These are phyloP conservation scores for Pseudogymnoascus sp. DNA, from an alignment of 2,329 filamentous ascomycete species.

Conservation along the genomic window DNA sequence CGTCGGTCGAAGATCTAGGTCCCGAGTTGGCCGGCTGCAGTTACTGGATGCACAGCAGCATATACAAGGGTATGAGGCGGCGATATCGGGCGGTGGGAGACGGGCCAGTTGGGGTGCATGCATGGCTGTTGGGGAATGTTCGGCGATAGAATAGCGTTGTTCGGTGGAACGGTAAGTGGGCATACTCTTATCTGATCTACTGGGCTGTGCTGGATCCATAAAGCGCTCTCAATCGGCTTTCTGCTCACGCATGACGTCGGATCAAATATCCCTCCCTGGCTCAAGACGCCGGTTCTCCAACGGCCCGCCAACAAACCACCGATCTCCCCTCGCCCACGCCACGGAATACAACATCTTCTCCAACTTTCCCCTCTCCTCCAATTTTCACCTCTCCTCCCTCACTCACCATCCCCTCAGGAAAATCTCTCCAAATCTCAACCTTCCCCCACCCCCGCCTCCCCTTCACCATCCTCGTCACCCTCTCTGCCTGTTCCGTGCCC, in stretches of 20 bases:
- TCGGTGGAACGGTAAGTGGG: conserved; percentile 4
- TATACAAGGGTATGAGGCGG: not conserved
- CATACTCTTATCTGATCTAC: not conserved
- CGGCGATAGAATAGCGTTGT: not conserved
- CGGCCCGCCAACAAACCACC: not conserved
- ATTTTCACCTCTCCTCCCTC: not conserved
- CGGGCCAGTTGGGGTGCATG: not conserved
- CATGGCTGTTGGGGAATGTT: not conserved
- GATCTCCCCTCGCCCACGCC: not conserved
- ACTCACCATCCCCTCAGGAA: conserved; percentile 36
- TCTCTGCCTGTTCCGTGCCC: conserved; percentile 55
- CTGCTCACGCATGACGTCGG: not conserved
- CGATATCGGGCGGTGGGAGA: not conserved
- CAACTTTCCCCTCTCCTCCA: not conserved
- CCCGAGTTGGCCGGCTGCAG: not conserved
- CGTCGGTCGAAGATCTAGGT: not conserved
- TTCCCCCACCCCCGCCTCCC: conserved; percentile 16
- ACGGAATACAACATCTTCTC: not conserved
- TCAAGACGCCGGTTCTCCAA: not conserved
- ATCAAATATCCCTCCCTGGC: not conserved
- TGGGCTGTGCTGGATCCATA: not conserved
- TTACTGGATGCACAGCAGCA: not conserved
- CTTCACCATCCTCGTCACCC: conserved; percentile 47
- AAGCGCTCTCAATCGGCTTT: not conserved
- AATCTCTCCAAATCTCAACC: conserved; percentile 67